These are phyloP conservation scores for Fagopyrum tataricum DNA, from an alignment of 148 eudicot species.

Conservation along the genomic window DNA sequence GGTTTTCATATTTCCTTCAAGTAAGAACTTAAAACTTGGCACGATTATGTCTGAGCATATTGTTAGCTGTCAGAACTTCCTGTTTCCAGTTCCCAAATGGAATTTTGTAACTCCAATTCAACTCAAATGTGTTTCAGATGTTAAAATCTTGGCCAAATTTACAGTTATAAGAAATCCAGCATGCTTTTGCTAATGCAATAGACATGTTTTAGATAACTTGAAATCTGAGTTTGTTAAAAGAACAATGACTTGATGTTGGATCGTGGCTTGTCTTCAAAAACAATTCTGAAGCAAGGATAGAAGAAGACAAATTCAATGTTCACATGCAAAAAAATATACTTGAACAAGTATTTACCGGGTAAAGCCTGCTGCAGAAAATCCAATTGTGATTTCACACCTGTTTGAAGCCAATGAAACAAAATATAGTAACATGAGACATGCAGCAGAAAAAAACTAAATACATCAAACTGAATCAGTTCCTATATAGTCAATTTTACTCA, in stretches of 20 bases:
- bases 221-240: neutral
- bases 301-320: neutral
- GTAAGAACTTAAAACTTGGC: neutral
- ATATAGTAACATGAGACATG: neutral
- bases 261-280: neutral
- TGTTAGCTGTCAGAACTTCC: neutral
- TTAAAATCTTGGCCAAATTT: neutral
- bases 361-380: constrained; percentile 87
- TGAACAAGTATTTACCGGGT: constrained; percentile 44
- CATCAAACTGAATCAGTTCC: constrained; percentile 16
- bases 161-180: neutral
- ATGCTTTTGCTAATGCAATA: neutral
- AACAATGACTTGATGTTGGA: neutral
- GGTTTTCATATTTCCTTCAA: constrained; percentile 1
- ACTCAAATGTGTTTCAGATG: neutral
- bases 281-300: neutral
- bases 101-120: neutral
- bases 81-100: neutral
- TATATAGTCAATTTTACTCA: neutral
- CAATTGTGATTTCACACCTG: constrained; percentile 83
- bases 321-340: neutral
- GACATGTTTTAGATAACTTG: neutral
- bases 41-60: neutral
- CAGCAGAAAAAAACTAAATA: constrained; percentile 18
- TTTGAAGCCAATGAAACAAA: constrained; percentile 12